Percentiles rank a stretch among this genome's conserved stretches.
Conservation (phyloP, 2,329 filamentous ascomycete species). For the Penicillium palitans region DNA sequence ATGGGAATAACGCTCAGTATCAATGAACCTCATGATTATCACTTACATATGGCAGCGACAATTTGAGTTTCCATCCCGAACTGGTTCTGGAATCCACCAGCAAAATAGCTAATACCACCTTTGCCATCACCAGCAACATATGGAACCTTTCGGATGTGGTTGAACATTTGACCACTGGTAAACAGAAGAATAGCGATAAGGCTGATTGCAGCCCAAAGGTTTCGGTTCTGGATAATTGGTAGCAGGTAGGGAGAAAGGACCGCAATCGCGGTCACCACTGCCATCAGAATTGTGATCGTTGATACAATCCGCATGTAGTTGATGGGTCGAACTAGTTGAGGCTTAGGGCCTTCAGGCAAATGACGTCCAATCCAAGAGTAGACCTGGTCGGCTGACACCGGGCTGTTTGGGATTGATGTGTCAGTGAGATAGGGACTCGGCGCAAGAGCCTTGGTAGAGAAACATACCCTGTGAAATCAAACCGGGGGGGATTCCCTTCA, state of each 20-base stretch:
- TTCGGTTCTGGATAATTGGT: conserved; percentile 83
- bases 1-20: not conserved
- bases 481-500: conserved; percentile 69
- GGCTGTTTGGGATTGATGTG: conserved; percentile 49
- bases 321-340: conserved; percentile 76
- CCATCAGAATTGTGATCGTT: conserved; percentile 67
- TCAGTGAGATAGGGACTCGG: conserved; percentile 2
- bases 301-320: conserved; percentile 79
- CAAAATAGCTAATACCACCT: conserved; percentile 87
- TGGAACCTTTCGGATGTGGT: conserved; percentile 93
- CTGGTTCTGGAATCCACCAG: conserved; percentile 88
- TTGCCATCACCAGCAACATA: conserved; percentile 84
- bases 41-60: conserved; percentile 87
- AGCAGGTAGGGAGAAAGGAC: conserved; percentile 76
- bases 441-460: conserved; percentile 16
- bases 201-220: conserved; percentile 88
- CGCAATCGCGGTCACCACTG: conserved; percentile 65
- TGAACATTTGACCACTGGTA: conserved; percentile 98
- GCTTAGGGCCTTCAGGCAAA: conserved; percentile 75
- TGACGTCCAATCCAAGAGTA: conserved; percentile 77
- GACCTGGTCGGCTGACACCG: conserved; percentile 72
- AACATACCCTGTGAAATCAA: conserved; percentile 81
- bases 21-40: conserved; percentile 13
- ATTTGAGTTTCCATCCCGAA: conserved; percentile 95
- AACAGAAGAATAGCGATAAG: conserved; percentile 88